Evolutionary conservation across 2,329 filamentous ascomycete genomes (phyloP), one percentile per base, ranked within the genome.

Genomic region (Escovopsis sp.): DNA sequence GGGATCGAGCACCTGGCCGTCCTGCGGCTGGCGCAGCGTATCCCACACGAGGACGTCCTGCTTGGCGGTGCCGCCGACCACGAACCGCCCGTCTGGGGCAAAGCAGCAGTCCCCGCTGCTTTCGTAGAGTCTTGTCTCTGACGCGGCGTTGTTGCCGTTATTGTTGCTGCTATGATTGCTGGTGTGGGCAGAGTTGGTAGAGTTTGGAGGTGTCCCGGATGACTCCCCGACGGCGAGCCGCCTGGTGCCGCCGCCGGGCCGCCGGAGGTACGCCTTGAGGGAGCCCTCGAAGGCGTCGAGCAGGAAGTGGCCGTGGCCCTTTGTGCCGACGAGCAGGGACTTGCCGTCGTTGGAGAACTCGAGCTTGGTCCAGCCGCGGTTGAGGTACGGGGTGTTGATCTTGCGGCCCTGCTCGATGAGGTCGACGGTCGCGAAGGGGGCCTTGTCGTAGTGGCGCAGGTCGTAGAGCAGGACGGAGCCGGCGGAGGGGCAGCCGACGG

Each of bases 261-360:
- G 75, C 52, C 49, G 72, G 38, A 87, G 66, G 52, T 81, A 86
- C 9, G 82, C 78, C 49, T 79, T 83, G 16, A 96, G 57, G 6
- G 67, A 69, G 27, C 88, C 90, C 29, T 84, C 76, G 52, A 94
- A 96, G 1, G 88, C 83, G 53, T 98, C 90, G n/a, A 98, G 65
- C 3, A 98, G 62, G 50, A 90, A 93, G 56, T 98, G 90, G 0
- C 86, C 85, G 35, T 70, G 70, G 6, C 82, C 84, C 33, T 79
- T 83, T 2, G 88, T 96, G 12, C 82, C 83, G 14, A 98, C 57
- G 5, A 98, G 68, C 33, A 98, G 60, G 40, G 74, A 74, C 51
- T 93, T 93, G 14, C 90, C 90, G 49, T 98, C 90, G 49, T 98
- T 98, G 39, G 84, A 90, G 53, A 98, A 96, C 48, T 94, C 86